A percentile compares a stretch with the other conserved stretches of the same genome.
Conservation (phyloP, 1,139 yeast genomes). For the Lodderomyces parapsilosis region DNA sequence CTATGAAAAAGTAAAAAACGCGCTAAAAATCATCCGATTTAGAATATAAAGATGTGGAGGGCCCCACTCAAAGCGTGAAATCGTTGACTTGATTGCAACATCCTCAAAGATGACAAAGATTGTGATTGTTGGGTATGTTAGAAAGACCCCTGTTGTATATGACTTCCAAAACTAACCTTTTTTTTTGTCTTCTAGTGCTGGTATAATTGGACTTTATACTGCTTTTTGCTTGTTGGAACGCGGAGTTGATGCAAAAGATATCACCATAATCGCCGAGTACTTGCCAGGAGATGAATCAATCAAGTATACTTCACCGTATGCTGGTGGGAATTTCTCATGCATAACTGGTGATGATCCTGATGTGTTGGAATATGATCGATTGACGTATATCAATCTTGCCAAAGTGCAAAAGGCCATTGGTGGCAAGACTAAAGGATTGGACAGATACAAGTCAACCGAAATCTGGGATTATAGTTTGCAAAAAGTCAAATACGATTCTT, state of each 20-base stretch:
- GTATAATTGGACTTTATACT: conserved; percentile 71
- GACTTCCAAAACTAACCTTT: conserved; percentile 2
- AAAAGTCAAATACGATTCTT: conserved; percentile 40
- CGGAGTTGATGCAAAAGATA: conserved; percentile 44
- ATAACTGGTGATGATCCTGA: conserved; percentile 58
- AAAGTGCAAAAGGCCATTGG: conserved; percentile 49
- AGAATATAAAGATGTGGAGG: neutral
- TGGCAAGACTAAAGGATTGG: conserved; percentile 53
- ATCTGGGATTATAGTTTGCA: conserved; percentile 51
- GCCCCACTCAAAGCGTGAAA: no score
- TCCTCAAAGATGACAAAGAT: conserved; percentile 22
- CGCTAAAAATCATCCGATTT: neutral
- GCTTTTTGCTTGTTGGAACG: conserved; percentile 50
- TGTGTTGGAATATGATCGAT: conserved; percentile 52
- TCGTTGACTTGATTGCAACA: neutral
- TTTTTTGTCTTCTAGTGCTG: conserved; percentile 56
- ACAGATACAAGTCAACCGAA: conserved; percentile 52
- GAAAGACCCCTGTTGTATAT: neutral
- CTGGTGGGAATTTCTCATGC: conserved; percentile 73
- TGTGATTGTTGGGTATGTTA: conserved; percentile 35
- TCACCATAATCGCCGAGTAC: conserved; percentile 59
- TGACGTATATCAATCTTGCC: conserved; percentile 50
- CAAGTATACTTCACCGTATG: conserved; percentile 75
- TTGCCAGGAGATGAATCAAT: conserved; percentile 74
- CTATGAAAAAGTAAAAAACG: neutral